A percentile compares a stretch with the other conserved stretches of the same genome.
Conservation (phyloP, 2,329 filamentous ascomycete genomes). For the Fusarium sp. region DNA sequence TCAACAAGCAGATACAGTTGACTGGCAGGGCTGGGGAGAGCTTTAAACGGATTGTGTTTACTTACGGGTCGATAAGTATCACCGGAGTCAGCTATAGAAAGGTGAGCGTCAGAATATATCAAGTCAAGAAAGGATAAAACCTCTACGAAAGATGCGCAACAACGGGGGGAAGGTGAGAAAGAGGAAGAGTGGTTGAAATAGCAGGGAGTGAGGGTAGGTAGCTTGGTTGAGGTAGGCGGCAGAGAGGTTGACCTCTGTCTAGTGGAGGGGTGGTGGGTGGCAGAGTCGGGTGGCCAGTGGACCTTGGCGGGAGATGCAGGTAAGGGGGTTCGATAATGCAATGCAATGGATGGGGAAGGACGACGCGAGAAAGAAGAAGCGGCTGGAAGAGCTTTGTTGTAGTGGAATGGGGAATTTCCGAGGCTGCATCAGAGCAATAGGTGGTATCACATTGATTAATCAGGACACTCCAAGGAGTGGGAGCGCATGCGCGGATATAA, state of each 20-base stretch:
- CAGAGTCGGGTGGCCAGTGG: slow-evolving; percentile 60
- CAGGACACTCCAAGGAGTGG: slow-evolving; percentile 51
- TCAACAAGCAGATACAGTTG: slow-evolving; percentile 17
- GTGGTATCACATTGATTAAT: slow-evolving; percentile 55
- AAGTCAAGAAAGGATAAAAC: slow-evolving; percentile 43
- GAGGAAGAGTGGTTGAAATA: slow-evolving; percentile 52
- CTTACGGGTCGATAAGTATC: slow-evolving; percentile 73
- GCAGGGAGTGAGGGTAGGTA: slow-evolving; percentile 51
- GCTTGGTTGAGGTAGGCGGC: slow-evolving; percentile 44
- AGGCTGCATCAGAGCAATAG: slow-evolving; percentile 53
- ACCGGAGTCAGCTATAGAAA: slow-evolving; percentile 69
- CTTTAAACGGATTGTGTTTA: slow-evolving; percentile 45
- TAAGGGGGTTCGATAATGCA: slow-evolving; percentile 57
- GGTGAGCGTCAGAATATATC: slow-evolving; percentile 52
- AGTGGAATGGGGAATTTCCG: slow-evolving; percentile 50
- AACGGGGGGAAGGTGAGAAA: slow-evolving; percentile 45
- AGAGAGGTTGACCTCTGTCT: slow-evolving; percentile 41
- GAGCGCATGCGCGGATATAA: slow-evolving; percentile 41
- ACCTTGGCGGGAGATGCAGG: slow-evolving; percentile 62
- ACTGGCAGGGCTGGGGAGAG: slow-evolving; percentile 21
- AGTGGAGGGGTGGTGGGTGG: slow-evolving; percentile 55
- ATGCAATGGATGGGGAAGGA: slow-evolving; percentile 50
- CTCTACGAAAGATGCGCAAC: slow-evolving; percentile 46
- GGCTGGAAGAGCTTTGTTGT: slow-evolving; percentile 48
- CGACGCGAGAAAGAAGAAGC: slow-evolving; percentile 51